A percentile compares a stretch with the other conserved stretches of the same genome.
Conservation (phyloP, 2,329 filamentous ascomycete genomes). For the Xylaria sp. region DNA sequence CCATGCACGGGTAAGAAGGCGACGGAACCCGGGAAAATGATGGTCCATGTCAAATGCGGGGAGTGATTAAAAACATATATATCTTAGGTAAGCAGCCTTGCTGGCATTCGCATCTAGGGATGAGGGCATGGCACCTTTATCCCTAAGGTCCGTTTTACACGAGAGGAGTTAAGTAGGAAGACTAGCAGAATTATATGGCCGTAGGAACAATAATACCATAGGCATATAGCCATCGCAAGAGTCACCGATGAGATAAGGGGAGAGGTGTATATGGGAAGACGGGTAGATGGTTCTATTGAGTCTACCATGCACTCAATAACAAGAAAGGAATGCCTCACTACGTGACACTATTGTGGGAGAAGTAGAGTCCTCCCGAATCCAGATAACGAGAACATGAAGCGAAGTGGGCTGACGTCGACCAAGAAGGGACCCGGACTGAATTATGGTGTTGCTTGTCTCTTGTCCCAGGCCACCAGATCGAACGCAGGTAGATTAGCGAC, state of each 20-base stretch:
- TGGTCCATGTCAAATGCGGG: conserved; percentile 19
- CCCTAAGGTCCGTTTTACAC: not conserved
- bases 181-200: not conserved
- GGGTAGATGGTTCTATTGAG: conserved; percentile 12
- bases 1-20: no score
- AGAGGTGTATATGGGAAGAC: not conserved
- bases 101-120: not conserved
- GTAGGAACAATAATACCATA: not conserved
- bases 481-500: no score
- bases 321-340: conserved; percentile 7
- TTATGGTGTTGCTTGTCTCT: no score
- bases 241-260: conserved; percentile 11
- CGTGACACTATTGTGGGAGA: conserved; percentile 18
- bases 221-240: not conserved
- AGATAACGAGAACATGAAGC: not conserved
- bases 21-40: conserved; percentile 23
- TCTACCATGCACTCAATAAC: not conserved
- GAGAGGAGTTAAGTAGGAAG: not conserved
- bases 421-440: not conserved
- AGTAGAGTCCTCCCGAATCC: not conserved
- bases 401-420: not conserved
- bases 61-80: not conserved
- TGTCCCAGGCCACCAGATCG: no score
- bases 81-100: not conserved
- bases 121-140: not conserved